These are phyloP conservation scores for Knoxdaviesia proteae DNA, from an alignment of 2,329 filamentous ascomycete species.

Conservation along the genomic window DNA sequence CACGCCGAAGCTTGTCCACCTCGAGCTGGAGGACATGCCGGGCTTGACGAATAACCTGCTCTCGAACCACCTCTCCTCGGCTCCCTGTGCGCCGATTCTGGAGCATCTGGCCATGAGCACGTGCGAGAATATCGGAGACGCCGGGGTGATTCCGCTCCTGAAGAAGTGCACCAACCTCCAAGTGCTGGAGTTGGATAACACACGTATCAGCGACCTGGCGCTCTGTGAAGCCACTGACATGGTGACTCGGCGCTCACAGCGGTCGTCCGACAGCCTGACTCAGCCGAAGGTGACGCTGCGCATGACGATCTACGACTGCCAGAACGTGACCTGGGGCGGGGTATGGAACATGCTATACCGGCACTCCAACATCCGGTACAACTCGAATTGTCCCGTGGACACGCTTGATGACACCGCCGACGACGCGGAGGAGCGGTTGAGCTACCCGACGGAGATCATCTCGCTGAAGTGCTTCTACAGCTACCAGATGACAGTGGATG, in stretches of 20 bases:
- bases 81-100: conserved; percentile 50
- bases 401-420: conserved; percentile 11
- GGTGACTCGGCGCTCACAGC: conserved; percentile 41
- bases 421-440: conserved; percentile 14
- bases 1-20: conserved; percentile 56
- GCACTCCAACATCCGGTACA: conserved; percentile 52
- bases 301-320: conserved; percentile 77
- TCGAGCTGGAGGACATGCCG: conserved; percentile 75
- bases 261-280: conserved; percentile 16
- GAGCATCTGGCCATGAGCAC: conserved; percentile 75
- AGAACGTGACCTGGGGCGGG: conserved; percentile 81
- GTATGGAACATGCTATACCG: conserved; percentile 69
- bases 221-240: conserved; percentile 70
- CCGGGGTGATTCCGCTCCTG: conserved; percentile 64
- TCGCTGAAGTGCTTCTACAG: conserved; percentile 84
- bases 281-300: conserved; percentile 42
- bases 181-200: conserved; percentile 80
- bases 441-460: conserved; percentile 61
- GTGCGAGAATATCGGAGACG: conserved; percentile 69
- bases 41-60: conserved; percentile 57
- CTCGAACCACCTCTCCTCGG: conserved; percentile 49
- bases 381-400: no score
- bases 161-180: conserved; percentile 50
- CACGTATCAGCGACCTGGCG: conserved; percentile 67
- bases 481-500: conserved; percentile 86